These are phyloP conservation scores for Gremmenia infestans DNA, from an alignment of 2,329 filamentous ascomycete genomes.

Conservation along the genomic window DNA sequence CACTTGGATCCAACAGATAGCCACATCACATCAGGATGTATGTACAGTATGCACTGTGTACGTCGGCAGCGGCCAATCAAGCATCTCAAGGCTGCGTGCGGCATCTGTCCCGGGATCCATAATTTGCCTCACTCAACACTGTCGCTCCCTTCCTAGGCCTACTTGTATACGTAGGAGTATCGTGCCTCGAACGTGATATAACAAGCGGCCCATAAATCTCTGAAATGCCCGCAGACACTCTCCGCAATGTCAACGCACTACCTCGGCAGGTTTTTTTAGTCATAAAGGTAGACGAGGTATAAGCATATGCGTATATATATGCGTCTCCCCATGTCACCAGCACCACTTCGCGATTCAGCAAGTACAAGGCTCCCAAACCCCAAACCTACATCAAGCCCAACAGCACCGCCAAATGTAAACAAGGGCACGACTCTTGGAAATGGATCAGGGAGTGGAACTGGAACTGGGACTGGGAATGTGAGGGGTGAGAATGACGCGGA, in stretches of 20 bases:
- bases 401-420: no score
- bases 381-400: no score
- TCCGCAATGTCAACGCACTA: no score
- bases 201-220: no score
- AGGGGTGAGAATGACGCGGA: no score
- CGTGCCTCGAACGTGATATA: no score
- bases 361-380: not conserved
- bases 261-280: no score
- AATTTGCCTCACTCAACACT: no score
- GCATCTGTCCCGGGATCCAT: no score
- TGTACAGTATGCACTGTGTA: not conserved
- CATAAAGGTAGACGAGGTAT: not conserved
- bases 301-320: not conserved
- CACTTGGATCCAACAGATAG: constrained; percentile 5
- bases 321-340: not conserved
- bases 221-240: no score
- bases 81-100: constrained; percentile 1
- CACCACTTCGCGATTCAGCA: not conserved
- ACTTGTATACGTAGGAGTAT: no score
- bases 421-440: not conserved
- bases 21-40: constrained; percentile 2
- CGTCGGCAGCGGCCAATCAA: constrained; percentile 2
- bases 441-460: not conserved
- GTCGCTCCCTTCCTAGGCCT: no score
- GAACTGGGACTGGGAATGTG: not conserved